phyloP scores from a whole-genome alignment of 306 rosid genomes.

The Comarum palustre region DNA sequence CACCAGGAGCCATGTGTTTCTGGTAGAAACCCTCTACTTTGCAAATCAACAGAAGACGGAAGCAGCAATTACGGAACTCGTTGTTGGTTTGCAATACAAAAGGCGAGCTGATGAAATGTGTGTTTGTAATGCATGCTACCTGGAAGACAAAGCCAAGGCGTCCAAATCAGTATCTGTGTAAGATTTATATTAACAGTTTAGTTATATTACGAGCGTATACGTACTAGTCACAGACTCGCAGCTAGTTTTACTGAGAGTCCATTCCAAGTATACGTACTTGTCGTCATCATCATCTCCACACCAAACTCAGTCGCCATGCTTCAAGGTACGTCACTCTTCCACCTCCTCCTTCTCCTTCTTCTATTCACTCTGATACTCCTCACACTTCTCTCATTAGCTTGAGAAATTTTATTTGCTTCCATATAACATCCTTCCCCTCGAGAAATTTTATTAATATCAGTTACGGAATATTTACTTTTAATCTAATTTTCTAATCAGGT shows the following conservation, averaged over 20 bases:
- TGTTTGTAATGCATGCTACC: too few relatives aligned
- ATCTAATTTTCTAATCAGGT: slow-evolving; percentile 38
- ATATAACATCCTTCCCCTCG: slow-evolving; percentile 1
- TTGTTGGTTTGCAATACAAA: neutral
- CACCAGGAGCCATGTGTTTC: neutral
- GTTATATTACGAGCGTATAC: too few relatives aligned
- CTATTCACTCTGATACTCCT: slow-evolving; percentile 11
- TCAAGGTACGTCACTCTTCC: slow-evolving; percentile 24
- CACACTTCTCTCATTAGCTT: neutral
- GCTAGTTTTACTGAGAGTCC: neutral
- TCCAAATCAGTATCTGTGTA: neutral
- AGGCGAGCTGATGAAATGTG: too few relatives aligned
- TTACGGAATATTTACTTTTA: neutral
- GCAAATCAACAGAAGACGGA: neutral
- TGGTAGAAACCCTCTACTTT: neutral
- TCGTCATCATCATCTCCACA: neutral
- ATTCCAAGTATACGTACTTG: too few relatives aligned
- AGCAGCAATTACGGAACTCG: neutral
- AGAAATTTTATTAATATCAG: neutral
- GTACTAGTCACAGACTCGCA: too few relatives aligned
- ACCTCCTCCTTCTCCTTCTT: neutral
- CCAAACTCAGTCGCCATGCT: slow-evolving; percentile 37
- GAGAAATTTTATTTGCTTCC: slow-evolving; percentile 1
- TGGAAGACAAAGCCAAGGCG: too few relatives aligned
- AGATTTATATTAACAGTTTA: too few relatives aligned